Base-by-base conservation (phyloP, 352 stramenopile species). In the Phytophthora crassamura region DNA sequence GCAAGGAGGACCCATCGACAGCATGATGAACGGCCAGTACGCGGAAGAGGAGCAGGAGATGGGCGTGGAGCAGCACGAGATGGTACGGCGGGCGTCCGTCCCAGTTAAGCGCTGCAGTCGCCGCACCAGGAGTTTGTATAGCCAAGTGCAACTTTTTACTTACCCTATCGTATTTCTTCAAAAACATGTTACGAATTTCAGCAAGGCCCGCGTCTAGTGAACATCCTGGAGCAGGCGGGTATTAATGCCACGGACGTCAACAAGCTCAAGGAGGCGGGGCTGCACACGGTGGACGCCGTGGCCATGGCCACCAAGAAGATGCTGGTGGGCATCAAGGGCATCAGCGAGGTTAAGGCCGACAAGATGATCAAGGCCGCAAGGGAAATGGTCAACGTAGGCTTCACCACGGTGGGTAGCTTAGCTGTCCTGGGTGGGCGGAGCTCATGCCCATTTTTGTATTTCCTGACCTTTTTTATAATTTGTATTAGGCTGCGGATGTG, bases 321-420 rank as follows among this genome's bases (percentile, higher is more conserved):
- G 72, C 86, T 99, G n/a, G 90, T 97, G 15, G 83, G 95, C 28
- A 98, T 99, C 53, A 99, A 99, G 58, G 98, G 98, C 16, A 99
- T 99, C 61, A 99, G 95, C 36, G 98, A 99, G 80, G 95, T 98
- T 40, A 99, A 99, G 66, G 98, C 98, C 2, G 75, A 97, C 10
- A 99, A 99, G 70, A 95, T 99, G 59, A 98, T 99, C 64, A 98
- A 99, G 53, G 94, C 97, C 14, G 94, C 95, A 12, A 94, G 98
- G 39, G 93, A 98, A 46, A 94, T 99, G 75, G 95, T 99, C 33
- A 97, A 98, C 10, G 95, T 99, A 65, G 97, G 98, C 65, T 99
- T 99, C 72, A 98, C 96, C n/a, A 99, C 98, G 53, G 98, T 98
- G 40, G n/a, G 79, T n/a, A n/a, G n/a, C n/a, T n/a, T 35, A 14